Evolutionary conservation across 306 rosid species (phyloP).

Genomic region (Vigna trinervia): DNA sequence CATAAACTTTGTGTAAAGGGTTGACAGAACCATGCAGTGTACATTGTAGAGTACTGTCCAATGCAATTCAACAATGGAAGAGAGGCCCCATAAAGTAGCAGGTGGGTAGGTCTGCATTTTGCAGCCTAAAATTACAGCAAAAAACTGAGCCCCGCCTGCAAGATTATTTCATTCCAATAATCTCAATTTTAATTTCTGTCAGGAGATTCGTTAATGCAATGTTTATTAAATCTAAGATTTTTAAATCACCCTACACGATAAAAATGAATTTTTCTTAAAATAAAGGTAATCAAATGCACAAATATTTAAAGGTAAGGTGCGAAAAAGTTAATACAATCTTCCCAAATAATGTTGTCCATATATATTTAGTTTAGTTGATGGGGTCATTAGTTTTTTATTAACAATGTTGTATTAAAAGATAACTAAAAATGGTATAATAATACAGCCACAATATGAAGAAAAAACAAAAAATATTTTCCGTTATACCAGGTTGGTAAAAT

Average conservation of each 20-base stretch:
- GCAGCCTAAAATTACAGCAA: conserved; percentile 4
- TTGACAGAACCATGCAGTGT: background rate
- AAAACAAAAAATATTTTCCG: too few relatives aligned
- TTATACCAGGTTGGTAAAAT: too few relatives aligned
- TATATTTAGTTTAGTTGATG: too few relatives aligned
- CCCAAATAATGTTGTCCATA: too few relatives aligned
- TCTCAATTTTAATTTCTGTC: background rate
- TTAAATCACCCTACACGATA: background rate
- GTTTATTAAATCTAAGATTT: background rate
- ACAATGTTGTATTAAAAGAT: too few relatives aligned
- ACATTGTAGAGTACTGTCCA: background rate
- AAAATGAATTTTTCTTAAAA: background rate
- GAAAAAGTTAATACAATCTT: too few relatives aligned
- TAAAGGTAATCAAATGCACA: background rate
- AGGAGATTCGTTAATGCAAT: background rate
- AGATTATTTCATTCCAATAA: background rate
- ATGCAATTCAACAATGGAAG: conserved; percentile 23
- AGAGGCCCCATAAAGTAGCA: conserved; percentile 23
- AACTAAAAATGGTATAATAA: too few relatives aligned
- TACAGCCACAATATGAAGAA: too few relatives aligned
- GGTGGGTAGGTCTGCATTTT: conserved; percentile 37
- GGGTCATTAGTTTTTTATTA: too few relatives aligned
- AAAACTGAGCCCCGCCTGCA: background rate
- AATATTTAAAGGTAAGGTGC: too few relatives aligned
- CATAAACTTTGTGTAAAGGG: background rate